Evolutionary conservation across 805 yeast genomes (phyloP).

Genomic region (Ogataea trehaloabstinens): DNA sequence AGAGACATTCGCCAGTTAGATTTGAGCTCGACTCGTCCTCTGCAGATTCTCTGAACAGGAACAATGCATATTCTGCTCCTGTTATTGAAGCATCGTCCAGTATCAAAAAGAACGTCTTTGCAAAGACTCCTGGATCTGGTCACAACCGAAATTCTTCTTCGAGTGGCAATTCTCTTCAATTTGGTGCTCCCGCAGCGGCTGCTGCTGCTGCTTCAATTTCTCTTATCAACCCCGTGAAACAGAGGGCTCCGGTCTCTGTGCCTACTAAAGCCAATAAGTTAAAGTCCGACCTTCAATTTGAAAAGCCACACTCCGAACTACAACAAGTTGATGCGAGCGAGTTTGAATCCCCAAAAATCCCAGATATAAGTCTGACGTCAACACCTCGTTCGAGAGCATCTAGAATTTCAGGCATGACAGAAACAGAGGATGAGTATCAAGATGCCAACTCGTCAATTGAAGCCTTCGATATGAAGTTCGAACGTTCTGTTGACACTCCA

Average conservation of each 20-base stretch:
- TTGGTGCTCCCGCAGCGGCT: not conserved
- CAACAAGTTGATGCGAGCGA: not conserved
- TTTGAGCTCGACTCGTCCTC: not conserved
- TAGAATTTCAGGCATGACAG: constrained; percentile 5
- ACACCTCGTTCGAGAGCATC: constrained; percentile 4
- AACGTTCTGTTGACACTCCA: constrained; percentile 2
- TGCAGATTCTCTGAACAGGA: not conserved
- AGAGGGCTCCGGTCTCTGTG: not conserved
- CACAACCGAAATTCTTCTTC: not conserved
- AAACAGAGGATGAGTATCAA: constrained; percentile 11
- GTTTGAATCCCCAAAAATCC: not conserved
- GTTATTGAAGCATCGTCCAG: not conserved
- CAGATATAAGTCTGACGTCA: not conserved
- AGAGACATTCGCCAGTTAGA: not conserved
- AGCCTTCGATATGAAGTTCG: constrained; percentile 24
- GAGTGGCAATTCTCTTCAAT: not conserved
- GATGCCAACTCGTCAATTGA: constrained; percentile 26
- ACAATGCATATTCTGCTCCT: not conserved
- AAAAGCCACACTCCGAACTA: not conserved
- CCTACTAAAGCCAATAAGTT: no score
- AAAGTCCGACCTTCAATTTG: not conserved
- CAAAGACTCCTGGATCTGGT: not conserved
- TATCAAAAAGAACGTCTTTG: not conserved
- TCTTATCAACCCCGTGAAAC: not conserved
- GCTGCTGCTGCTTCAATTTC: not conserved